These are phyloP conservation scores for Plantago ovata DNA, from an alignment of 257 asterid species.

Conservation along the genomic window DNA sequence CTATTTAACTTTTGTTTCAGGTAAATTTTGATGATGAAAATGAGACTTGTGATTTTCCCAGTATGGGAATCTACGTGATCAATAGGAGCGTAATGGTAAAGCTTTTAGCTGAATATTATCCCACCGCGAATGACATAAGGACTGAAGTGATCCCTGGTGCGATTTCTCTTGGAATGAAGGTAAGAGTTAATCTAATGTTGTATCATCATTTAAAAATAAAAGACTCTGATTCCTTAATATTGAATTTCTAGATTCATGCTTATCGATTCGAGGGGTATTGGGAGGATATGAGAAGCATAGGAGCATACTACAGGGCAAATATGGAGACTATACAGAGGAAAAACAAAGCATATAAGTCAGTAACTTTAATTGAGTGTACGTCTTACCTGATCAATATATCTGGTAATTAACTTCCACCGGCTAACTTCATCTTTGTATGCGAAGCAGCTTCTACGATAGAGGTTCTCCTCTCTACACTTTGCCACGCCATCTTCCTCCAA, in stretches of 20 bases:
- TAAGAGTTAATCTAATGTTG: slow-evolving; percentile 6
- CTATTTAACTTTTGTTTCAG: slow-evolving; percentile 31
- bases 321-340: slow-evolving; percentile 53
- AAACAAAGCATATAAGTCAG: slow-evolving; percentile 48
- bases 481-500: slow-evolving; percentile 91
- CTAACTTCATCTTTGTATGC: slow-evolving; percentile 6
- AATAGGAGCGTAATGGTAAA: slow-evolving; percentile 60
- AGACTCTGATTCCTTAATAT: background rate
- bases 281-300: slow-evolving; percentile 85
- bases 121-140: slow-evolving; percentile 58
- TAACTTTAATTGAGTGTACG: slow-evolving; percentile 15
- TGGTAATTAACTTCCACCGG: background rate
- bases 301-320: slow-evolving; percentile 69
- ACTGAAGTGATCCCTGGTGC: slow-evolving; percentile 72
- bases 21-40: slow-evolving; percentile 16
- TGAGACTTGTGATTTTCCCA: slow-evolving; percentile 20
- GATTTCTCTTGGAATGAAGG: slow-evolving; percentile 82
- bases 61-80: slow-evolving; percentile 84
- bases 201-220: background rate
- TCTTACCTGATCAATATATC: background rate
- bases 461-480: slow-evolving; percentile 67
- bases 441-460: slow-evolving; percentile 57
- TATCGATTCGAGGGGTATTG: slow-evolving; percentile 67
- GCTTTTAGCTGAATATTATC: slow-evolving; percentile 61
- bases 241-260: slow-evolving; percentile 43